phyloP scores from a whole-genome alignment of 441 rosid genomes.

The Gossypium aridum region DNA sequence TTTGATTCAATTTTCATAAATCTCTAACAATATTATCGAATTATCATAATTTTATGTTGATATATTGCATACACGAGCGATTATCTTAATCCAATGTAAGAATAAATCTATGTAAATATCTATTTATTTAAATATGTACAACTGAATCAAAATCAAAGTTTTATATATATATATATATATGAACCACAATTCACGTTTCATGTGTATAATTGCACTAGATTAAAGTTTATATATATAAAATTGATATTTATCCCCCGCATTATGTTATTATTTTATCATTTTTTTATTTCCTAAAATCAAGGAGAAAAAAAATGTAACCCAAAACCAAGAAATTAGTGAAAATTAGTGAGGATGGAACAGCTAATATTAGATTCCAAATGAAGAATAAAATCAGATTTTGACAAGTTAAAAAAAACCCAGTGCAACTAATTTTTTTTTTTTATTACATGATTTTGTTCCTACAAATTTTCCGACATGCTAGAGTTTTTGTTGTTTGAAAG shows the following conservation, averaged over 20 bases:
- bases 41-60: too few species aligned
- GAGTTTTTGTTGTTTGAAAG: background rate
- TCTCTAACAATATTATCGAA: too few species aligned
- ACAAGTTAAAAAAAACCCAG: background rate
- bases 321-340: background rate
- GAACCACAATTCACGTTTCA: too few species aligned
- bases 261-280: background rate
- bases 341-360: background rate
- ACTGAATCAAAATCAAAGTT: too few species aligned
- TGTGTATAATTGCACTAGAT: too few species aligned
- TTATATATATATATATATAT: too few species aligned
- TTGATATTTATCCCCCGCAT: background rate
- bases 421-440: background rate
- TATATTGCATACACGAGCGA: too few species aligned
- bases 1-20: too few species aligned
- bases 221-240: too few species aligned
- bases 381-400: conserved; percentile 30
- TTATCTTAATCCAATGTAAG: too few species aligned
- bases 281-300: background rate
- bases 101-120: too few species aligned
- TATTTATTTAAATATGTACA: too few species aligned
- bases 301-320: background rate
- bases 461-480: background rate
- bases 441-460: conserved; percentile 10
- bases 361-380: background rate